Evolutionary conservation across 1,284 basidiomycete species (phyloP), one percentile per base, ranked within the genome.

Genomic region (Xerocomus cyaneibrunnescens): DNA sequence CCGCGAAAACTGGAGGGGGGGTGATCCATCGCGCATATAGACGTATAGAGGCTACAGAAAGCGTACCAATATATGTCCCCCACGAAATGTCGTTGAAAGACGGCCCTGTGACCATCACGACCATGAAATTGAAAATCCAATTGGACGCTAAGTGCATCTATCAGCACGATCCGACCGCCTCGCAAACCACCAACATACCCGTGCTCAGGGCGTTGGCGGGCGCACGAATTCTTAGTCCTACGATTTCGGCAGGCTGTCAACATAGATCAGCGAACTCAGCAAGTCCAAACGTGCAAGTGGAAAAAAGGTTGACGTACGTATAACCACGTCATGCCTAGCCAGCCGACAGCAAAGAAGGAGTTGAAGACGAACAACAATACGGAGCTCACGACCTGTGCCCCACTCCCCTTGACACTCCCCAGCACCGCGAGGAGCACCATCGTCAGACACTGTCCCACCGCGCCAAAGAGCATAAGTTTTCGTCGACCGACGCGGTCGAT

Each of bases 71-170:
- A 62, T 87, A 86, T 2, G 83, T 84, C 32, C 75, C 69, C 77
- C 80, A 85, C 39, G 72, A 72, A 42, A 88, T 85, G 57, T 79
- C 78, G 57, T 76, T 74, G 63, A 87, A 87, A 1, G 83, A 76
- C 0, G 83, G 80, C 0, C 85, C 83, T 3, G 83, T 83, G 61
- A 84, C 74, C 80, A 86, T 85, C 23, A 87, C 84, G 19, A 83
- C 79, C 61, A 83, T 63, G 61, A 84, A 84, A 64, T 83, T 84
- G 65, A 83, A 84, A 6, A 76, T 78, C 83, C 81, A 87, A 59
- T 84, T 76, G 38, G 73, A 76, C 1, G 76, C 76, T 59, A 43
- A 25, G 25, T n/a, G 5, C 16, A 16, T 35, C 31, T 22, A 21
- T 59, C 34, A 53, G 28, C 17, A 21, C 17, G 21, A 3, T 13